phyloP scores from a whole-genome alignment of 2,329 filamentous ascomycete genomes.

The Diplodia corticola region DNA sequence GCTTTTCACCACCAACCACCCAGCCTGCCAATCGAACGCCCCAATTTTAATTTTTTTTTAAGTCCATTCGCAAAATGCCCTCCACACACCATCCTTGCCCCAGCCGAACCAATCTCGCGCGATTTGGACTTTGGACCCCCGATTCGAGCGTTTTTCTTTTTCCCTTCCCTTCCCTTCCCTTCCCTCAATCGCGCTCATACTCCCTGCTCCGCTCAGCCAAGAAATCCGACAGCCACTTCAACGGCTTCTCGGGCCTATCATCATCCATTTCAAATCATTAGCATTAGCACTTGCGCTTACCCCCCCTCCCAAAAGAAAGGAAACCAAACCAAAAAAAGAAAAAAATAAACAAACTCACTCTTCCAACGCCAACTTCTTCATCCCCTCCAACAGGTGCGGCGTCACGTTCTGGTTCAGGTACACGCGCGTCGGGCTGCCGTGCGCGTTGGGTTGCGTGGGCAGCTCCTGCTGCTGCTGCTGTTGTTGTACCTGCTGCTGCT shows the following conservation, averaged over 20 bases:
- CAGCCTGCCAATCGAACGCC: background rate
- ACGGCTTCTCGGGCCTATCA: conserved; percentile 49
- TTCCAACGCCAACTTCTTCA: conserved; percentile 52
- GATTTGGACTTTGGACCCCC: no score
- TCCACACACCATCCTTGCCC: background rate
- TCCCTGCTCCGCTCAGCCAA: conserved; percentile 50
- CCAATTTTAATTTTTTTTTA: no score
- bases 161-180: no score
- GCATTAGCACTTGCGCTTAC: no score
- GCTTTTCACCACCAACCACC: background rate
- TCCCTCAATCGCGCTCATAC: conserved; percentile 42
- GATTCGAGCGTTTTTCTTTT: no score
- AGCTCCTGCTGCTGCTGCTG: conserved; percentile 13
- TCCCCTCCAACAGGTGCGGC: conserved; percentile 52
- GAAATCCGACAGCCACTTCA: conserved; percentile 52
- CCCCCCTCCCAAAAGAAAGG: no score
- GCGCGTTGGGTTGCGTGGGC: conserved; percentile 43
- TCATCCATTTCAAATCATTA: no score
- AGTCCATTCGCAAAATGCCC: background rate
- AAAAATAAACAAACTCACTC: conserved; percentile 37
- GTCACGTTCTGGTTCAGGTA: conserved; percentile 53
- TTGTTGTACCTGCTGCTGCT: background rate
- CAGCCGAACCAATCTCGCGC: background rate
- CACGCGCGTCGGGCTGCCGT: conserved; percentile 50
- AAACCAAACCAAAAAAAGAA: background rate